These are phyloP conservation scores for Drechslerella stenobrocha DNA, from an alignment of 2,329 filamentous ascomycete species.

Conservation along the genomic window DNA sequence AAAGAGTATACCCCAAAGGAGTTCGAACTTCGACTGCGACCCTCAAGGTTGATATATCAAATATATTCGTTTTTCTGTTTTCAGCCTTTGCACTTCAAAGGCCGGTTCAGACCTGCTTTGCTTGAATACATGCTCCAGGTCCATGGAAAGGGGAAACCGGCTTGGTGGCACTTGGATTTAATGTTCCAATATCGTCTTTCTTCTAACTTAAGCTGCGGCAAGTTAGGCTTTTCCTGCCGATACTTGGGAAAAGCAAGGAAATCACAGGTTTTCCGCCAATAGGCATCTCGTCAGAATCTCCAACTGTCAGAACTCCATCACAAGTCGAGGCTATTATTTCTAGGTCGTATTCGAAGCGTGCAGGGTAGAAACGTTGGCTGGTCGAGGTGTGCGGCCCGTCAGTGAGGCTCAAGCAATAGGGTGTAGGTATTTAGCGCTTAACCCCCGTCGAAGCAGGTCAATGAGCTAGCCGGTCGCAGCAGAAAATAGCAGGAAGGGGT, in stretches of 20 bases:
- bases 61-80: not conserved
- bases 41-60: conserved; percentile 3
- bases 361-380: not conserved
- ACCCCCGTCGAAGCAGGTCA: not conserved
- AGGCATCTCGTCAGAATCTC: no score
- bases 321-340: not conserved
- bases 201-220: not conserved
- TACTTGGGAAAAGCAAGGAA: not conserved
- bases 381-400: not conserved
- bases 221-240: not conserved
- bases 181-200: no score
- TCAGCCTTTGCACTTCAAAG: not conserved
- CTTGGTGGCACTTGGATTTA: not conserved
- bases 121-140: not conserved
- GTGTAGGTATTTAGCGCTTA: conserved; percentile 29
- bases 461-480: not conserved
- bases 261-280: not conserved
- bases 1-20: not conserved
- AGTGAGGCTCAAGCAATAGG: conserved; percentile 28
- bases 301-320: not conserved
- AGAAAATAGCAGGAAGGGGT: not conserved
- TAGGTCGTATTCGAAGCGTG: not conserved
- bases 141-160: conserved; percentile 3
- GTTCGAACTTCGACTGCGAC: not conserved
- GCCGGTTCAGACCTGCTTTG: not conserved